Evolutionary conservation across 768 basidiomycete species (phyloP).

Genomic region (Mycena polygramma): DNA sequence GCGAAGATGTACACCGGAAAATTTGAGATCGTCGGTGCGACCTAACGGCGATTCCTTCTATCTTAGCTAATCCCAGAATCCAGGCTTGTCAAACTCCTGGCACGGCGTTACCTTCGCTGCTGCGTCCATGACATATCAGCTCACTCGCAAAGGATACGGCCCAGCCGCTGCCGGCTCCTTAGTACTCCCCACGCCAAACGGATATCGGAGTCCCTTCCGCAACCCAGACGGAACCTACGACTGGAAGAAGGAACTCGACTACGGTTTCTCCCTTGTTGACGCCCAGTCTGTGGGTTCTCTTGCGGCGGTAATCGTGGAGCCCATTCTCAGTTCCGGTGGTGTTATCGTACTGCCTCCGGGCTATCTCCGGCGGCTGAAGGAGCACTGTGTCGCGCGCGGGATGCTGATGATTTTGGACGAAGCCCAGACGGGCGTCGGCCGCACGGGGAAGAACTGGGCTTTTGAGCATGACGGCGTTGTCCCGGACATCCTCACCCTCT

Average conservation of each 20-base stretch:
- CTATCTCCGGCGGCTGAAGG: constrained; percentile 39
- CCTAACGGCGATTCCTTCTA: background rate
- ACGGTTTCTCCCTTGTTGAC: constrained; percentile 39
- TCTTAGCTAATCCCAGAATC: background rate
- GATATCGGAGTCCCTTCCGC: constrained; percentile 39
- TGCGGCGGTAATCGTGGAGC: constrained; percentile 41
- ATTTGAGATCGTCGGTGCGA: constrained; percentile 41
- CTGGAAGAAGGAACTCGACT: constrained; percentile 41
- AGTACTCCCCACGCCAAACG: constrained; percentile 41
- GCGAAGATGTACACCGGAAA: constrained; percentile 41
- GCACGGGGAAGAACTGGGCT: constrained; percentile 42
- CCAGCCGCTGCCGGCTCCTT: constrained; percentile 38
- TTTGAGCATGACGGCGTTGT: constrained; percentile 39
- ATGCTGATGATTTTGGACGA: constrained; percentile 37
- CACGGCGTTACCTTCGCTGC: constrained; percentile 40
- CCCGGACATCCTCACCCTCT: constrained; percentile 39
- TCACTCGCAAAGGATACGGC: constrained; percentile 39
- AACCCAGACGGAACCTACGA: constrained; percentile 40
- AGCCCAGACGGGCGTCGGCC: constrained; percentile 40
- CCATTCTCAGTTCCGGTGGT: constrained; percentile 41
- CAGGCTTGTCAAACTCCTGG: constrained; percentile 41
- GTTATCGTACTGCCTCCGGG: constrained; percentile 40
- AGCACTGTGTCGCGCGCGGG: constrained; percentile 34
- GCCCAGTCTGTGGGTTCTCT: constrained; percentile 38
- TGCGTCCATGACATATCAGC: constrained; percentile 42